phyloP scores from a whole-genome alignment of 106 monocot genomes.

The Ottelia alismoides region DNA sequence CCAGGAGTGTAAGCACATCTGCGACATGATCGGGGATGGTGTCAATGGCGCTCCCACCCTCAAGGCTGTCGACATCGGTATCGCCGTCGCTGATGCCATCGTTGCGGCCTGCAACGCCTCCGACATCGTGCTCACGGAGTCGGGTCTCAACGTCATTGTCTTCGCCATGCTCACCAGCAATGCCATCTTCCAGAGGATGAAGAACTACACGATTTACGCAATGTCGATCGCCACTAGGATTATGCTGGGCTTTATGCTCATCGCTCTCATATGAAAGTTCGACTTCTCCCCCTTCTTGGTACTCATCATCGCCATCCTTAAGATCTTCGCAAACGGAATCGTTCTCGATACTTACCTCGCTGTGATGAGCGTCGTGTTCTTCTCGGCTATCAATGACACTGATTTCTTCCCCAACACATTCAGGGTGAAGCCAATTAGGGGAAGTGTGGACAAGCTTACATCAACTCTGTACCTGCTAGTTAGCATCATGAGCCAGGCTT shows the following conservation, averaged over 20 bases:
- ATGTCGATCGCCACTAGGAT: neutral
- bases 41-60: neutral
- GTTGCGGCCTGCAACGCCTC: neutral
- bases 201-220: neutral
- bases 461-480: constrained; percentile 61
- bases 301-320: neutral
- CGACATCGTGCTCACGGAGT: neutral
- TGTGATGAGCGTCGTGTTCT: constrained; percentile 49
- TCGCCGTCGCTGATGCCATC: neutral
- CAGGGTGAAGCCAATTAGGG: constrained; percentile 31
- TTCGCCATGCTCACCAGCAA: neutral
- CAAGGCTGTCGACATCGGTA: neutral
- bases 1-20: neutral
- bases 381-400: constrained; percentile 39
- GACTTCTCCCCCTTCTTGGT: neutral
- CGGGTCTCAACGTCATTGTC: neutral
- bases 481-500: constrained; percentile 65
- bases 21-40: neutral
- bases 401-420: constrained; percentile 36
- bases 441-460: constrained; percentile 26
- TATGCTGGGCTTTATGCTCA: neutral
- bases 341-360: constrained; percentile 60
- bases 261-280: neutral
- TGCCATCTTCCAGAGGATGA: neutral
- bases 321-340: constrained; percentile 52